A percentile compares a stretch with the other conserved stretches of the same genome.
Conservation (phyloP, 2,329 filamentous ascomycete species). For the Drechslera avenae region DNA sequence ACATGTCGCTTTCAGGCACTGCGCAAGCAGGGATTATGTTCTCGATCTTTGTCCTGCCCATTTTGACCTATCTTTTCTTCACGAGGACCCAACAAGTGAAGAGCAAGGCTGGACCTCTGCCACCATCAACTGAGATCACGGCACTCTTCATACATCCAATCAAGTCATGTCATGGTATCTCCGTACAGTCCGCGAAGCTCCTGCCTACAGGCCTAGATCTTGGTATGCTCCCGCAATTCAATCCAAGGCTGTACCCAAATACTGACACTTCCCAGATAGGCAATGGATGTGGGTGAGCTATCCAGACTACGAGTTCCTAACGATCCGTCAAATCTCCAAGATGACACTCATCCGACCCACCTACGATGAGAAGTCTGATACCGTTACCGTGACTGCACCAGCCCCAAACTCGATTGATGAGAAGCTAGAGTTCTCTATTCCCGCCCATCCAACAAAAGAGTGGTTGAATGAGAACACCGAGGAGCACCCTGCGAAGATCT, state of each 20-base stretch:
- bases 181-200: slow-evolving; percentile 58
- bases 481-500: slow-evolving; percentile 60
- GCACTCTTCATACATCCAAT: slow-evolving; percentile 66
- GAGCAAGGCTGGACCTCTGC: slow-evolving; percentile 33
- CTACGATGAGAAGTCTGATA: slow-evolving; percentile 52
- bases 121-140: slow-evolving; percentile 51
- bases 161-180: slow-evolving; percentile 69
- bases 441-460: slow-evolving; percentile 58
- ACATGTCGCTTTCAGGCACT: slow-evolving; percentile 33
- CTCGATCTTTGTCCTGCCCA: slow-evolving; percentile 36
- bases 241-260: not conserved
- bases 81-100: slow-evolving; percentile 17
- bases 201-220: slow-evolving; percentile 64
- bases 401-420: slow-evolving; percentile 43
- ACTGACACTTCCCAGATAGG: slow-evolving; percentile 53
- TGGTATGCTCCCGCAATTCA: slow-evolving; percentile 20
- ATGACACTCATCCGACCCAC: slow-evolving; percentile 68
- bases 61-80: slow-evolving; percentile 40
- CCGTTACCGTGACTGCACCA: slow-evolving; percentile 57
- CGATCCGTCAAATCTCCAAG: slow-evolving; percentile 63
- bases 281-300: slow-evolving; percentile 70
- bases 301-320: slow-evolving; percentile 61
- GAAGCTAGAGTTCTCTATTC: slow-evolving; percentile 54
- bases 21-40: slow-evolving; percentile 35
- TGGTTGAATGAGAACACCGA: slow-evolving; percentile 63